Evolutionary conservation across 805 yeast species (phyloP).

Genomic region (Saturnispora quitensis): DNA sequence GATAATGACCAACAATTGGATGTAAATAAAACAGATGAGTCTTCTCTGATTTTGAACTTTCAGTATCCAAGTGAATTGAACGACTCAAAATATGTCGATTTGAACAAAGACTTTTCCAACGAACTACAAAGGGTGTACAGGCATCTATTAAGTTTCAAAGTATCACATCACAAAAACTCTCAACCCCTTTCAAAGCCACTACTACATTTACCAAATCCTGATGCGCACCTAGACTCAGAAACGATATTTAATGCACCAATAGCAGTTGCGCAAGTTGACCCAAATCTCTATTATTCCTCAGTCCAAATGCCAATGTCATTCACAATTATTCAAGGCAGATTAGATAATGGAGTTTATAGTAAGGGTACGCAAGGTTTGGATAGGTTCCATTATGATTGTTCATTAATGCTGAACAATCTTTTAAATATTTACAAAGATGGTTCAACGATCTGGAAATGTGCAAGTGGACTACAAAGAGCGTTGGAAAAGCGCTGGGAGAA

Average conservation of each 20-base stretch:
- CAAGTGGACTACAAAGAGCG: conserved; percentile 46
- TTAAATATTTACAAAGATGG: conserved; percentile 66
- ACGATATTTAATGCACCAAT: conserved; percentile 1
- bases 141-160: conserved; percentile 11
- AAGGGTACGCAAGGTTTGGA: conserved; percentile 42
- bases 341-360: conserved; percentile 44
- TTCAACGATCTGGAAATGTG: conserved; percentile 64
- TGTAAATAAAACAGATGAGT: not conserved
- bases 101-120: conserved; percentile 11
- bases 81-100: conserved; percentile 3
- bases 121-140: conserved; percentile 11
- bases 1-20: not conserved
- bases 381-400: conserved; percentile 49
- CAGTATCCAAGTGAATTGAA: not conserved
- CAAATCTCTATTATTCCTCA: conserved; percentile 61
- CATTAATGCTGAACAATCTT: conserved; percentile 70
- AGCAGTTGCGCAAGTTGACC: conserved; percentile 42
- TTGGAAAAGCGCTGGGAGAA: conserved; percentile 35
- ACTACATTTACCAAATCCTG: conserved; percentile 58
- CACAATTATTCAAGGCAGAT: conserved; percentile 41
- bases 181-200: conserved; percentile 38
- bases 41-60: not conserved
- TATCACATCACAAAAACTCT: conserved; percentile 17
- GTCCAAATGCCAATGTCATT: conserved; percentile 71
- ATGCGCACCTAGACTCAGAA: not conserved